These are phyloP conservation scores for Phytophthora nicotianae DNA, from an alignment of 352 stramenopile genomes.

Conservation along the genomic window DNA sequence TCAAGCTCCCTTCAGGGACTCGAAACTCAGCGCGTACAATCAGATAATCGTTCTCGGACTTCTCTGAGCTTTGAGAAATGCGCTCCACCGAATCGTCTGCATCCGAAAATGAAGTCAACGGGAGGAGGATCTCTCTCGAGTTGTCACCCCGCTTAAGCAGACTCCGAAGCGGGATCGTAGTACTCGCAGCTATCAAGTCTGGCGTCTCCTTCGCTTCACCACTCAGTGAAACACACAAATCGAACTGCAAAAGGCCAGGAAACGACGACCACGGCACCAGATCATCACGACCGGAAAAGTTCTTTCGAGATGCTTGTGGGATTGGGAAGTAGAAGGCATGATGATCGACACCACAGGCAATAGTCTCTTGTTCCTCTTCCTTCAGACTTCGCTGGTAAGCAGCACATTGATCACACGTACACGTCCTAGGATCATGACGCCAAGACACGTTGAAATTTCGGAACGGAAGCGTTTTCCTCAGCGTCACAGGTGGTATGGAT, in stretches of 20 bases:
- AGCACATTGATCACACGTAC: constrained; percentile 58
- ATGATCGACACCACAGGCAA: constrained; percentile 71
- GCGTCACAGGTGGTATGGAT: constrained; percentile 45
- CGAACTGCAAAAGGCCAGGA: constrained; percentile 72
- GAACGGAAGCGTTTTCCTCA: constrained; percentile 69
- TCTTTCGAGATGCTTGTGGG: constrained; percentile 75
- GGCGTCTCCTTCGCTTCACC: constrained; percentile 72
- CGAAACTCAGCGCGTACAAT: constrained; percentile 60
- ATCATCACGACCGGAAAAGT: constrained; percentile 76
- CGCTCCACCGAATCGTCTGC: constrained; percentile 1
- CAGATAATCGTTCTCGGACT: constrained; percentile 44
- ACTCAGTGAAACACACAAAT: constrained; percentile 73
- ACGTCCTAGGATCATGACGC: constrained; percentile 56
- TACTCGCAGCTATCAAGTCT: constrained; percentile 66
- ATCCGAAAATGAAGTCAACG: constrained; percentile 42
- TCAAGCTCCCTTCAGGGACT: constrained; percentile 31
- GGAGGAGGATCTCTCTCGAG: constrained; percentile 42
- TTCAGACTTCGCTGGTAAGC: constrained; percentile 29
- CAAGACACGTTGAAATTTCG: constrained; percentile 84
- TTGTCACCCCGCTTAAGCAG: constrained; percentile 35
- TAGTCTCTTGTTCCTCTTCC: constrained; percentile 7
- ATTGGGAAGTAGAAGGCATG: constrained; percentile 87
- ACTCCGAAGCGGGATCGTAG: constrained; percentile 57
- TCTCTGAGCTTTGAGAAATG: constrained; percentile 16
- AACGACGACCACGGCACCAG: constrained; percentile 79